Percentiles rank a stretch among this genome's conserved stretches.
These are phyloP conservation scores for Eucalyptus regnans DNA, from an alignment of 345 rosid species.

Conservation along the genomic window DNA sequence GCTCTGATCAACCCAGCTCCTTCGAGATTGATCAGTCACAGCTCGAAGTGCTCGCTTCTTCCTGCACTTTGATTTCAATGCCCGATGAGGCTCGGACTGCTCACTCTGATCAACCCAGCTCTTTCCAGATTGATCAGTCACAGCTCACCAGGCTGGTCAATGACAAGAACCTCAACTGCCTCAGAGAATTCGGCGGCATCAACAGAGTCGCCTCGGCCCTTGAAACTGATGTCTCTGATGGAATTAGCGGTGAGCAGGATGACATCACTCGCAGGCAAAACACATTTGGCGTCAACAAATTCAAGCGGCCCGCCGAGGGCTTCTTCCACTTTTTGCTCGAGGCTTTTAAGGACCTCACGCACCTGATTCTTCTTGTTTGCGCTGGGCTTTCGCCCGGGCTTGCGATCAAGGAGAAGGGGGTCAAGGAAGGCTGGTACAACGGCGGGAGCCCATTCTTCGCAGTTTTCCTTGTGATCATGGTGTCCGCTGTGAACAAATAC, in stretches of 20 bases:
- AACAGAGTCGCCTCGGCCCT: conserved; percentile 22
- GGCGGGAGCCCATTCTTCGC: conserved; percentile 2
- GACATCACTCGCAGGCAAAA: conserved; percentile 29
- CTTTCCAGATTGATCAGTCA: conserved; percentile 16
- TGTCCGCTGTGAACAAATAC: conserved; percentile 41
- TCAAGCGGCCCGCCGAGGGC: conserved; percentile 41
- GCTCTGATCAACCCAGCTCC: conserved; percentile 8
- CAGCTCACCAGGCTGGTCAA: conserved; percentile 29
- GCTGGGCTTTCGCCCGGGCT: conserved; percentile 22
- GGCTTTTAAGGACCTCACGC: conserved; percentile 40
- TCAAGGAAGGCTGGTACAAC: conserved; percentile 52
- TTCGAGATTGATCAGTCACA: conserved; percentile 17
- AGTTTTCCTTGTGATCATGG: conserved; percentile 33
- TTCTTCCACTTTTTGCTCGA: conserved; percentile 25
- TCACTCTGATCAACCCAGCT: neutral
- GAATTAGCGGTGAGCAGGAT: conserved; percentile 19
- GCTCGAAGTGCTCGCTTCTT: neutral
- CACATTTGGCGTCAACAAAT: conserved; percentile 49
- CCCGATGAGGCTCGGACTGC: too few species aligned
- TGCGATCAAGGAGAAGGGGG: conserved; percentile 47
- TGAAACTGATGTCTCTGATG: conserved; percentile 13
- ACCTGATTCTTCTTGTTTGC: conserved; percentile 38
- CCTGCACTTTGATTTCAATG: too few species aligned
- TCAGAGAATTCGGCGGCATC: conserved; percentile 31
- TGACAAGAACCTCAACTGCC: conserved; percentile 15